phyloP scores from a whole-genome alignment of 352 stramenopile genomes.

The Bremia lactucae region DNA sequence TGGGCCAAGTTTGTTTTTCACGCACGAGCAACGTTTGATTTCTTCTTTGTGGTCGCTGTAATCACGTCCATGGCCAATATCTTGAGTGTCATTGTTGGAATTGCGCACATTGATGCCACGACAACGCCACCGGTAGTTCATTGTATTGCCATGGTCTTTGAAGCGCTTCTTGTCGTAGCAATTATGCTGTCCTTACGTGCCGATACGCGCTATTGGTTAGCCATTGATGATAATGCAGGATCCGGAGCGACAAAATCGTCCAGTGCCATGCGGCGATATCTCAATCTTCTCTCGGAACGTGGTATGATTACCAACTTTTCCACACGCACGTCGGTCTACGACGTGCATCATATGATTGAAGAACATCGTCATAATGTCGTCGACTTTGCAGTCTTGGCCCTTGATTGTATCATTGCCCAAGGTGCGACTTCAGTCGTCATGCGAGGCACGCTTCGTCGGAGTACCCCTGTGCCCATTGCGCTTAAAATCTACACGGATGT shows the following conservation, averaged over 20 bases:
- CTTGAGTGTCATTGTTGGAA: constrained; percentile 35
- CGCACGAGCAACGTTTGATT: constrained; percentile 71
- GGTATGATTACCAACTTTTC: constrained; percentile 85
- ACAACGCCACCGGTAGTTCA: constrained; percentile 27
- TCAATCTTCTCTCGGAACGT: constrained; percentile 63
- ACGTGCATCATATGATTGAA: constrained; percentile 84
- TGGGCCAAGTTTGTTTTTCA: constrained; percentile 75
- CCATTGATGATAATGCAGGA: constrained; percentile 58
- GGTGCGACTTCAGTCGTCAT: constrained; percentile 79
- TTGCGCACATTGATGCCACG: constrained; percentile 18
- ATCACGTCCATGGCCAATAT: constrained; percentile 35
- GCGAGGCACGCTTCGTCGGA: constrained; percentile 45
- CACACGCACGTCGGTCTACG: constrained; percentile 79
- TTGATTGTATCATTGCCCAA: constrained; percentile 73
- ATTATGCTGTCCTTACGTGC: constrained; percentile 66
- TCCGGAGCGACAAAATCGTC: constrained; percentile 20
- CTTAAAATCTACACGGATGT: constrained; percentile 83
- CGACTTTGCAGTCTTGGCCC: constrained; percentile 57
- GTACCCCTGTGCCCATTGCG: constrained; percentile 39
- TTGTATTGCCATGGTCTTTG: constrained; percentile 40
- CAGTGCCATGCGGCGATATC: constrained; percentile 62
- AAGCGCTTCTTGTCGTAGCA: constrained; percentile 54
- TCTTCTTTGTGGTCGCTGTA: constrained; percentile 64
- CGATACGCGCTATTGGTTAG: constrained; percentile 79
- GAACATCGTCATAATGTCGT: constrained; percentile 74